Percentiles rank a stretch among this genome's conserved stretches.
Conservation (phyloP, 179 eudicot species). For the Vitellaria paradoxa region DNA sequence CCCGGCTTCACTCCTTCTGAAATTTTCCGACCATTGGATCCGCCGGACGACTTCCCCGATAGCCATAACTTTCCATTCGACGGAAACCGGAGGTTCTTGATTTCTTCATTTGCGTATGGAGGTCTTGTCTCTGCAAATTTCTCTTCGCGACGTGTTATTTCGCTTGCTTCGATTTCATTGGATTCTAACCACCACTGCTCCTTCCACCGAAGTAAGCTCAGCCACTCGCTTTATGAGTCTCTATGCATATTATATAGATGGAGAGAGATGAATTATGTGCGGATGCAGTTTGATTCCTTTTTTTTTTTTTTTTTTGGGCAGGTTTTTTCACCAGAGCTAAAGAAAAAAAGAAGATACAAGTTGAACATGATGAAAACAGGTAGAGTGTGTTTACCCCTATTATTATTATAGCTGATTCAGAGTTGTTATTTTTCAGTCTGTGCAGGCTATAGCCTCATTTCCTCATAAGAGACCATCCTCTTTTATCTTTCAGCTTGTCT, state of each 20-base stretch:
- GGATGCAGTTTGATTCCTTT: too few species aligned
- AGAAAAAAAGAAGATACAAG: constrained; percentile 56
- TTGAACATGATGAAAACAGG: constrained; percentile 36
- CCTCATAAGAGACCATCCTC: not conserved
- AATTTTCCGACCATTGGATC: too few species aligned
- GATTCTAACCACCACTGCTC: constrained; percentile 19
- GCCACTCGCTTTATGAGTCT: not conserved
- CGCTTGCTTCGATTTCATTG: constrained; percentile 15
- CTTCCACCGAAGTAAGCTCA: constrained; percentile 37
- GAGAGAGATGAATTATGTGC: too few species aligned
- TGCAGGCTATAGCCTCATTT: not conserved
- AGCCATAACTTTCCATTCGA: not conserved
- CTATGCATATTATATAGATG: too few species aligned
- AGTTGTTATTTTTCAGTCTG: too few species aligned
- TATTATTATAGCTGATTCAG: too few species aligned
- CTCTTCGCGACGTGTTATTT: constrained; percentile 13
- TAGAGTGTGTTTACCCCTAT: too few species aligned
- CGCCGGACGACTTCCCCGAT: too few species aligned
- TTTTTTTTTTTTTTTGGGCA: constrained; percentile 17
- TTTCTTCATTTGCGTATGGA: constrained; percentile 14
- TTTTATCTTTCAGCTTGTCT: not conserved
- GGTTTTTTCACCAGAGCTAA: constrained; percentile 73
- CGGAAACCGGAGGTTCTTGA: constrained; percentile 11
- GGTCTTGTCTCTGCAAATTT: constrained; percentile 20
- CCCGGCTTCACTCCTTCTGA: too few species aligned